Evolutionary conservation across 2,329 filamentous ascomycete genomes (phyloP), one percentile per base, ranked within the genome.

Genomic region (Cladosporium sp.): DNA sequence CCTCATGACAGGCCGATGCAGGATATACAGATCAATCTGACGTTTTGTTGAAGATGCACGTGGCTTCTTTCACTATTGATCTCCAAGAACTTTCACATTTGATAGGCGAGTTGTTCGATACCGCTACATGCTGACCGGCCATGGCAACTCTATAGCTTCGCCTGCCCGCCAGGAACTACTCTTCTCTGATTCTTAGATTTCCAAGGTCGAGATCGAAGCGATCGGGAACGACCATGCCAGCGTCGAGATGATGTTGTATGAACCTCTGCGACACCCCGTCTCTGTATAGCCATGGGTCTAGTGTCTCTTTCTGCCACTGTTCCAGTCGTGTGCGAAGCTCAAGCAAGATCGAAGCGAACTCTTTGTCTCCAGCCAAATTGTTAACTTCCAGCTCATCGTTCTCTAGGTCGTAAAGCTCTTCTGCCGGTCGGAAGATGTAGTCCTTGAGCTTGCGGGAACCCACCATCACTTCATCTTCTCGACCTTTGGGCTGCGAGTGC

Each of bases 341-440:
- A 7, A 71, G 44, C 34, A 84, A 67, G 1, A 77, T 66, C 6
- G 71, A 68, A 26, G 68, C 49, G 57, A 81, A 73, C 32, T 74
- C 70, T 0, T 72, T 54, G 21, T 81, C 74, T 1, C 67, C 66
- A 3, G 78, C 80, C 10, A 85, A 73, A 68, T 84, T 84, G 2
- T 75, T 66, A 2, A 85, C 74, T 70, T 85, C 83, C 10, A 77
- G 69, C 0, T 82, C 80, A 69, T 85, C 83, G 0, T 68, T 68
- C 10, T 81, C 76, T 10, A 84, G 69, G 67, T 84, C 82, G 66
- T 80, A 84, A 0, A 84, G 72, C 70, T 84, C 79, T 66, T 84
- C 82, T 0, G 81, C 72, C 0, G 74, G 73, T 1, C 82, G 79
- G 59, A 74, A 78, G 64, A 85, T 76, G 70, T 83, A 84, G 59